phyloP scores from a whole-genome alignment of 345 rosid species.

The Streptanthus diversifolius region DNA sequence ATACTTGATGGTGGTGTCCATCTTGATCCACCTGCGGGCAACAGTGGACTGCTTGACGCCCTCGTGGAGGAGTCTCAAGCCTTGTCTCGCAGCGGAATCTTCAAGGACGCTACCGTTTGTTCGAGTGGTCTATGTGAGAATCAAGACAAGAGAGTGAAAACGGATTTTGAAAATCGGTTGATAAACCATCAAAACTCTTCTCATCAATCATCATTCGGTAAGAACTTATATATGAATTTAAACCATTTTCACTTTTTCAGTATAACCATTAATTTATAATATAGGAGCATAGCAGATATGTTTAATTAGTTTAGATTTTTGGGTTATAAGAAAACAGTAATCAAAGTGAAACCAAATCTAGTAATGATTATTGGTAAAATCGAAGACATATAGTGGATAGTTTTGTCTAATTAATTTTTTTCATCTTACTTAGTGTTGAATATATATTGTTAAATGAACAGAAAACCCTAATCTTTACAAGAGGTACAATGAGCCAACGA shows the following conservation, averaged over 20 bases:
- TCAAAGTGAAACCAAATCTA: neutral
- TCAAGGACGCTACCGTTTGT: slow-evolving; percentile 9
- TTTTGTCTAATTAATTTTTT: neutral
- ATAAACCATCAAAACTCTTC: slow-evolving; percentile 37
- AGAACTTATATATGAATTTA: neutral
- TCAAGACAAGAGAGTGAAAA: slow-evolving; percentile 11
- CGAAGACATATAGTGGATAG: neutral
- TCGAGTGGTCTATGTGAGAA: neutral
- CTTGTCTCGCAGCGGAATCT: slow-evolving; percentile 33
- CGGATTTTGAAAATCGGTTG: slow-evolving; percentile 32
- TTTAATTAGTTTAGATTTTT: neutral
- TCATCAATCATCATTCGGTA: slow-evolving; percentile 48
- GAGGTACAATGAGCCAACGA: slow-evolving; percentile 34
- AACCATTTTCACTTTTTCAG: neutral
- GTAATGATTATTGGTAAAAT: neutral
- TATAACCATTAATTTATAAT: neutral
- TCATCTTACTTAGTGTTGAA: neutral
- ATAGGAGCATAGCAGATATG: neutral
- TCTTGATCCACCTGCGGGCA: slow-evolving; percentile 5
- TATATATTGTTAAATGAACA: slow-evolving; percentile 12
- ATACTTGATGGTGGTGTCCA: slow-evolving; percentile 6
- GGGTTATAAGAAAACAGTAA: neutral
- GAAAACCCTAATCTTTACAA: slow-evolving; percentile 29
- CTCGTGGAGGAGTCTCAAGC: slow-evolving; percentile 52
- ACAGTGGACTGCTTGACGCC: slow-evolving; percentile 56